phyloP scores from a whole-genome alignment of 345 rosid species.

The Citrus sinensis region DNA sequence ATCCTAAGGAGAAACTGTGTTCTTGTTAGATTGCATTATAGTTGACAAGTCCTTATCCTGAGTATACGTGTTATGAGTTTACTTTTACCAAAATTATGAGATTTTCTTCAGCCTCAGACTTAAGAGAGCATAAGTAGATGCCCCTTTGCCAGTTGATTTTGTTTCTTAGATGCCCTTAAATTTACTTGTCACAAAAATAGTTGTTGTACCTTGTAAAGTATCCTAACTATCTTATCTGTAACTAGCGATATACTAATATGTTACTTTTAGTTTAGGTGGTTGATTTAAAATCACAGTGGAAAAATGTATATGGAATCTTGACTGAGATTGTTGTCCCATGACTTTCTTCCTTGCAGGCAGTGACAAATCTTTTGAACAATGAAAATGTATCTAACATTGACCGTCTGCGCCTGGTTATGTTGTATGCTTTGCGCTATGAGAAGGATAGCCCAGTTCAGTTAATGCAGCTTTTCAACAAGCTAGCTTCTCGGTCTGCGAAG shows the following conservation, averaged over 20 bases:
- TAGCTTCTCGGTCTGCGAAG: slow-evolving; percentile 83
- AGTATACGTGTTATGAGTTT: neutral
- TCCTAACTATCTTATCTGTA: neutral
- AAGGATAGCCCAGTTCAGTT: slow-evolving; percentile 95
- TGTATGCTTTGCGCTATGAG: slow-evolving; percentile 96
- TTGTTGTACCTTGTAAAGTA: neutral
- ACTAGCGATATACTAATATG: neutral
- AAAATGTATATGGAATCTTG: neutral
- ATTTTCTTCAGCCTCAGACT: neutral
- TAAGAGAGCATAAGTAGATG: neutral
- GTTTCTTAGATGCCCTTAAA: neutral
- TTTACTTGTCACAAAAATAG: neutral
- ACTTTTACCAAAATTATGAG: neutral
- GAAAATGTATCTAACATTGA: slow-evolving; percentile 87
- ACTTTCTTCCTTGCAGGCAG: slow-evolving; percentile 64
- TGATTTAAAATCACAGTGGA: neutral
- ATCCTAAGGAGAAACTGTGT: neutral
- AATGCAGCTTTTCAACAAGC: slow-evolving; percentile 95
- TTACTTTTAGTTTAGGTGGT: neutral
- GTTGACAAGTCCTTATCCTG: neutral
- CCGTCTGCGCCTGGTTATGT: slow-evolving; percentile 77
- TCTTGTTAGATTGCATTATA: neutral
- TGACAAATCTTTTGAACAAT: slow-evolving; percentile 75
- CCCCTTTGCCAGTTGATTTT: neutral
- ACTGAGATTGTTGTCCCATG: slow-evolving; percentile 14